Base-by-base conservation (phyloP, 495 filamentous ascomycete genomes). In the Penicillium lagena region DNA sequence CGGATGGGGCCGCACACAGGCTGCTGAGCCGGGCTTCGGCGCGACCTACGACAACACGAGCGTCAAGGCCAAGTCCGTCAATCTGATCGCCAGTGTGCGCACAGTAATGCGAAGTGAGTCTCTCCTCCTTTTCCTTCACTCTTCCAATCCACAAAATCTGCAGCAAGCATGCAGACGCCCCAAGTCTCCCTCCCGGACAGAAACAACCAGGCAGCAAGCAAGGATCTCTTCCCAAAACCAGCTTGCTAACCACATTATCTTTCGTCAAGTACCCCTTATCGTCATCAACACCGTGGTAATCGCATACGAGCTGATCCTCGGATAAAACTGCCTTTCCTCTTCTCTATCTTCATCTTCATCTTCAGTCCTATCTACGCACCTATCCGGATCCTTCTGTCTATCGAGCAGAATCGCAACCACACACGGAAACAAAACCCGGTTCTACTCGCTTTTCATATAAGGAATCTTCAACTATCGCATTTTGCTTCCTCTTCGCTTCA, bases 81-180 rank as follows among this genome's bases (percentile, higher is more conserved):
- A 94, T 63, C 64, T 97, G 64, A 90, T 97, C 52, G 83, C 87
- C 14, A 89, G 86, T 59, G 88, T 96, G 49, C 72, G 93, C 67
- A 96, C 89, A 42, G 66, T 97, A 39, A 95, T 95, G 89, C 81
- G 93, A 72, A 89, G 91, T 97, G 78, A 43, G 89, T 81, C 22
- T 38, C 43, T 9, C 41, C 31, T 43, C 12, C 10, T 29, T 14
- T 42, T 22, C 6, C 22, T 22, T 22, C 4, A 4, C 27, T 12
- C 14, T 14, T 35, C 33, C 30, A 47, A 39, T 52, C 27, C 12
- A 15, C 15, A 7, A 29, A 47, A 28, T 9, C 7, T 7, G 39
- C 46, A 33, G 6, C n/a, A 7, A 12, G 22, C 2, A 5, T 12
- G 2, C 17, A 14, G 17, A 17, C 31, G n/a, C n/a, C 27, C 12